phyloP scores from a whole-genome alignment of 139 green algal species.

The Coccomyxa sp. region DNA sequence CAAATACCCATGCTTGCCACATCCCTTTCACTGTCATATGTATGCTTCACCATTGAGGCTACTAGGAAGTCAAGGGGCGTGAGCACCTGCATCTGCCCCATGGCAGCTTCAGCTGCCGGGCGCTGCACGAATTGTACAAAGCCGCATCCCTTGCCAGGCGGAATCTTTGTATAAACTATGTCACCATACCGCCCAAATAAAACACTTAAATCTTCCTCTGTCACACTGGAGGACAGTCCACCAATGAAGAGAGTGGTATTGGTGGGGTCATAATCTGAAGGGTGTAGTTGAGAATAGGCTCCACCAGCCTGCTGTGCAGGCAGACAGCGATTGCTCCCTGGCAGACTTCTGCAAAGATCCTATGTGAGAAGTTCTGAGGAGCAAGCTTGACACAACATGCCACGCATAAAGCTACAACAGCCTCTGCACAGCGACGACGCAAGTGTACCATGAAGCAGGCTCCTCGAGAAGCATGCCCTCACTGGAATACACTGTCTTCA shows the following conservation, averaged over 20 bases:
- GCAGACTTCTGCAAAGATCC: no score
- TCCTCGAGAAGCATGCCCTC: no score
- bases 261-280: conserved; percentile 48
- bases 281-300: neutral
- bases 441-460: no score
- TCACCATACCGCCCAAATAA: conserved; percentile 81
- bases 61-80: neutral
- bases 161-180: conserved; percentile 93
- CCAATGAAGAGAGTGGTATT: conserved; percentile 94
- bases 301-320: neutral
- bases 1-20: neutral
- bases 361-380: no score
- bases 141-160: conserved; percentile 89
- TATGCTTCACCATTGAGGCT: neutral
- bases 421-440: no score
- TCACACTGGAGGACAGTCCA: conserved; percentile 24
- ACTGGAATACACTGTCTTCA: no score
- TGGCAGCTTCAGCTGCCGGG: conserved; percentile 60
- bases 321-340: no score
- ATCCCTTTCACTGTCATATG: neutral
- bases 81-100: conserved; percentile 62
- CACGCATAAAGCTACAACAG: no score
- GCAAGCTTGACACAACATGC: no score
- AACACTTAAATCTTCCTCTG: conserved; percentile 70
- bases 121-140: conserved; percentile 91